Base-by-base conservation (phyloP, 495 filamentous ascomycete genomes). In the Aspergillus campestris region DNA sequence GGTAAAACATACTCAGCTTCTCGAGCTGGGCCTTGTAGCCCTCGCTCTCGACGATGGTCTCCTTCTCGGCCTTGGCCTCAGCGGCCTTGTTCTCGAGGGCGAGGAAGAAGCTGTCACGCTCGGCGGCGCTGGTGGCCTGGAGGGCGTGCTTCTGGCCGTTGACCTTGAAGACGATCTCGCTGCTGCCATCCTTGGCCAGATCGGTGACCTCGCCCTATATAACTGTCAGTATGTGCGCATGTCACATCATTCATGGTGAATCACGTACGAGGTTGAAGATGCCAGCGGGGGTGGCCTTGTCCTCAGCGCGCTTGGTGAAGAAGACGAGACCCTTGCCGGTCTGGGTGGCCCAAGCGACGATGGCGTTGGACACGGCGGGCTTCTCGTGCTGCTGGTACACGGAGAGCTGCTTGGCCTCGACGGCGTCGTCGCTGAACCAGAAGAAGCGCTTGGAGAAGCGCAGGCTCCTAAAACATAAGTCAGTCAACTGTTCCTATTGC, bases 251-350 rank as follows among this genome's bases (percentile, higher is more conserved):
- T 6, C 53, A 3, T 2, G 14, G 34, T 38, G 6, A 15, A 30
- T 24, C 18, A 66, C 84, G 55, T 75, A 95, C 89, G 55, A 96
- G 62, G 61, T 90, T 89, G 65, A 95, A 79, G 52, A 89, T 84
- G 44, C 87, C 85, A 48, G 80, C 74, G 30, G 90, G 90, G 38
- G 74, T 79, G 37, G 72, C 70, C 80, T 91, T 95, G 64, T 90
- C 81, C 55, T 82, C 77, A 44, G 81, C 78, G 55, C 84, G 79
- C 83, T 96, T 96, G 65, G 81, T 80, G 67, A 87, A 88, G 75
- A 92, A 94, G 31, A 96, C 71, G 6, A 98, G 83, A 66, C 92
- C 92, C 78, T 94, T 95, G 59, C 92, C 90, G 47, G 92, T 97
- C 71, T 94, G 80, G 49, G 75, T 81, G 44, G 90, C 87, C 84